Conservation (phyloP, 306 rosid species). For the Casuarina equisetifolia region DNA sequence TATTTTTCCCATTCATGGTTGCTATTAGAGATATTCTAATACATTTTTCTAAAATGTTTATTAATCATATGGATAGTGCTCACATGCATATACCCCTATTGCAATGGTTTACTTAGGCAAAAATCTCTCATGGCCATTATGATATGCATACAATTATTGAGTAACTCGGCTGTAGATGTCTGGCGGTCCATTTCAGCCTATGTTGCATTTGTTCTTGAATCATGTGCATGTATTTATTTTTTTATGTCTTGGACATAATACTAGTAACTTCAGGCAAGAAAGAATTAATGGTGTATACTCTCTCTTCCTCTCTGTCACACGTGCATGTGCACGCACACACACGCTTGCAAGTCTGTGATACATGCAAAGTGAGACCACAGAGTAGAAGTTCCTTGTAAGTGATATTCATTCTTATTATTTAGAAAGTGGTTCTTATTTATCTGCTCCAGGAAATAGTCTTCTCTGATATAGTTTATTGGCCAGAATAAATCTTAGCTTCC, state of each 20-base stretch:
- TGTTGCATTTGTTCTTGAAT: neutral
- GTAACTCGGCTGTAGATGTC: neutral
- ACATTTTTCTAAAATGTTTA: neutral
- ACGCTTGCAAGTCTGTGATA: neutral
- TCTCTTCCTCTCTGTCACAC: neutral
- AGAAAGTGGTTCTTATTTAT: neutral
- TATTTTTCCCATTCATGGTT: neutral
- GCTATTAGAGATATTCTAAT: neutral
- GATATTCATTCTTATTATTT: neutral
- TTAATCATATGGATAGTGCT: neutral
- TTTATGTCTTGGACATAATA: neutral
- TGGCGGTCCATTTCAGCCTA: neutral
- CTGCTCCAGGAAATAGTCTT: neutral
- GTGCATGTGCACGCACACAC: neutral
- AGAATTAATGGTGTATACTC: neutral
- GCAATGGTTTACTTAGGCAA: conserved; percentile 10
- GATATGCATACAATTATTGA: conserved; percentile 1
- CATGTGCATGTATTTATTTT: neutral
- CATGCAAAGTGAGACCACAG: neutral
- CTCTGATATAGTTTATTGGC: neutral
- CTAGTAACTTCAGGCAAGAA: neutral
- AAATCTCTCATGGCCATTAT: conserved; percentile 1
- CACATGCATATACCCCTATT: neutral
- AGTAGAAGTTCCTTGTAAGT: neutral
- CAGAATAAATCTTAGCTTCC: neutral